Evolutionary conservation across 1,284 basidiomycete species (phyloP), one percentile per base, ranked within the genome.

Genomic region (Fomitopsis pinicola): DNA sequence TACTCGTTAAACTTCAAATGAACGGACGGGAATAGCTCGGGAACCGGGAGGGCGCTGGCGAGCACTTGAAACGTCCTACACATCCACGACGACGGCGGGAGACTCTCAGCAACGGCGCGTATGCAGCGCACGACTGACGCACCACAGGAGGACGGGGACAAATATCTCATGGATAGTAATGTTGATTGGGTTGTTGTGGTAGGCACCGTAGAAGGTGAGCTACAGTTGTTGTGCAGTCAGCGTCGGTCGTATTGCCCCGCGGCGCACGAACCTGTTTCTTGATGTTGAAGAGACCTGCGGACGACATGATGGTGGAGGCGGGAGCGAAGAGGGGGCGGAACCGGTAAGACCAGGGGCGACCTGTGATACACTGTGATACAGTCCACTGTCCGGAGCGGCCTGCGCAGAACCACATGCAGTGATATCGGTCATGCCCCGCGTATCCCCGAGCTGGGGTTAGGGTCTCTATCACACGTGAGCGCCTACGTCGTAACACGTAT

Each of bases 131-230:
- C 28, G 46, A 46, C 48, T 10, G 36, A 79, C 81, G 53, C 67
- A 92, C 93, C 94, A 96, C 55, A 92, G 72, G 66, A 96, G 82
- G 63, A 90, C 71, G 2, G 94, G 94, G 35, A 97, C 93, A 67
- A 86, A 94, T 64, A 90, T 69, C 66, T 94, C 81, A 72, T 97
- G 94, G 64, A 96, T 91, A 59, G 82, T 71, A 64, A 95, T 77
- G 73, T 97, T 97, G 62, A 87, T 76, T 40, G 82, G 84, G 73
- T 95, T 89, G 28, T 85, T 81, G 75, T 96, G 94, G 76, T 95
- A 96, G 57, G 92, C 89, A 26, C 91, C 91, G 74, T 95, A 95
- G 80, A 95, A 95, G 35, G 88, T 80, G 69, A 95, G 81, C 92
- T 95, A 26, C 35, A 44, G 3, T 42, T 5, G 48, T 8, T 15